Conservation (phyloP, 1,139 yeast species). For the Ashbya aceris region DNA sequence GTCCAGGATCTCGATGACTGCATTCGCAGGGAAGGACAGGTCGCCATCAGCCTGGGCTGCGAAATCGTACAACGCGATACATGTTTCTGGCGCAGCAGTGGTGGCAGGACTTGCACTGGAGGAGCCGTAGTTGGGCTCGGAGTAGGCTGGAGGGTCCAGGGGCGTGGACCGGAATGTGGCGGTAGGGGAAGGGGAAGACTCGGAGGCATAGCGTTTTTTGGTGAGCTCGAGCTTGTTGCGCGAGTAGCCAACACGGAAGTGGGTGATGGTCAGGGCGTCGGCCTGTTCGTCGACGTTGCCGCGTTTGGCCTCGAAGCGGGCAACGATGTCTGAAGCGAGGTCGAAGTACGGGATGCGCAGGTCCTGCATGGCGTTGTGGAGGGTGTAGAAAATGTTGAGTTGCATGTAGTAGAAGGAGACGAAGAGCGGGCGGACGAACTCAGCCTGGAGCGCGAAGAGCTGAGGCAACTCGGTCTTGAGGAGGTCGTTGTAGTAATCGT, state of each 20-base stretch:
- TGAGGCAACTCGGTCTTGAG: constrained; percentile 82
- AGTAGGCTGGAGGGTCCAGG: constrained; percentile 13
- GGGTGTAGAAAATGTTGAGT: constrained; percentile 86
- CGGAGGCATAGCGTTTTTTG: constrained; percentile 58
- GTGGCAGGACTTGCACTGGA: constrained; percentile 33
- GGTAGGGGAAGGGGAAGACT: constrained; percentile 27
- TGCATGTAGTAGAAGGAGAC: constrained; percentile 96
- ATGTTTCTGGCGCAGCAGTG: constrained; percentile 42
- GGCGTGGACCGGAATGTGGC: constrained; percentile 10
- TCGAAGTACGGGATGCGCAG: constrained; percentile 96
- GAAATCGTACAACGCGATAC: constrained; percentile 71
- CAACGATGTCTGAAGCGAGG: constrained; percentile 69
- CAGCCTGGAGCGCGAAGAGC: constrained; percentile 79
- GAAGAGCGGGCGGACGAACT: constrained; percentile 85
- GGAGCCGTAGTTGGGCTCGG: constrained; percentile 24
- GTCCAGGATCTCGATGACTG: constrained; percentile 72
- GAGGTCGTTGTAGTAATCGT: constrained; percentile 90
- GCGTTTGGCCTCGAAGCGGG: constrained; percentile 68
- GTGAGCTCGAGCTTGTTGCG: constrained; percentile 76
- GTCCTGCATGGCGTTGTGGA: constrained; percentile 85
- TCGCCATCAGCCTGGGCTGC: constrained; percentile 88
- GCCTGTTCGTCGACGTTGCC: constrained; percentile 87
- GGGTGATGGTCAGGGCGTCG: constrained; percentile 78
- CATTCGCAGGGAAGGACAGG: constrained; percentile 78
- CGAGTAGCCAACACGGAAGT: constrained; percentile 83